Evolutionary conservation across 2,329 filamentous ascomycete genomes (phyloP), one percentile per base, ranked within the genome.

Genomic region (Gyromitra esculenta): DNA sequence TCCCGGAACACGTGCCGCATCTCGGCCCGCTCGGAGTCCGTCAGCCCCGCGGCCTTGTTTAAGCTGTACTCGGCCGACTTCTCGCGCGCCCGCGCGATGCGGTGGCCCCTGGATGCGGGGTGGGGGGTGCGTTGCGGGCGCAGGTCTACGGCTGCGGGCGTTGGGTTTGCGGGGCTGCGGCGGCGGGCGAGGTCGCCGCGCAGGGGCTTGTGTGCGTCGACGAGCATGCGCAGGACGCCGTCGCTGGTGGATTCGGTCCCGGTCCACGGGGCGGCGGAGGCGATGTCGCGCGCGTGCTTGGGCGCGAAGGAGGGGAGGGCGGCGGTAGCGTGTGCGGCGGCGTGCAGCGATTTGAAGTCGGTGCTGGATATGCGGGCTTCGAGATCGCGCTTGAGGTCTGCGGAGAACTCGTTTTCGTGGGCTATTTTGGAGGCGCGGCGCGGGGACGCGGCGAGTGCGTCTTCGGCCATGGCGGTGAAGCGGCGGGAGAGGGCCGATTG

Each of bases 141-240:
- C 48, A 73, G 63, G 48, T 78, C 77, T n/a, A 79, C 56, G 48
- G 80, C 78, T 11, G 73, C 77, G 15, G 78, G 78, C 4, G 77
- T n/a, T 41, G 67, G 37, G 6, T 41, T 6, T 11, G 13, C 41
- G 1, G 39, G 13, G 25, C 48, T 57, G 84, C 81, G 52, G 83
- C 84, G 80, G 43, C 50, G 57, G 11, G 39, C 73, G 4, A 66
- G 71, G 31, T 89, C 87, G 11, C 86, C 85, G 79, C 89, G 88
- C 63, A 96, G 85, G 0, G 91, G 92, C 81, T 94, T 93, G 76
- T 89, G 89, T 35, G 92, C 88, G 82, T 97, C 93, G 73, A 92
- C 88, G 9, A 96, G 84, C 92, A 98, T 98, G 41, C 96, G 90
- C 63, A 97, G 85, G 25, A 93, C 90, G 0, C 91, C 87, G 82